Evolutionary conservation across 177 flowering plant species (phyloP).

Genomic region (Vitis hybrid): DNA sequence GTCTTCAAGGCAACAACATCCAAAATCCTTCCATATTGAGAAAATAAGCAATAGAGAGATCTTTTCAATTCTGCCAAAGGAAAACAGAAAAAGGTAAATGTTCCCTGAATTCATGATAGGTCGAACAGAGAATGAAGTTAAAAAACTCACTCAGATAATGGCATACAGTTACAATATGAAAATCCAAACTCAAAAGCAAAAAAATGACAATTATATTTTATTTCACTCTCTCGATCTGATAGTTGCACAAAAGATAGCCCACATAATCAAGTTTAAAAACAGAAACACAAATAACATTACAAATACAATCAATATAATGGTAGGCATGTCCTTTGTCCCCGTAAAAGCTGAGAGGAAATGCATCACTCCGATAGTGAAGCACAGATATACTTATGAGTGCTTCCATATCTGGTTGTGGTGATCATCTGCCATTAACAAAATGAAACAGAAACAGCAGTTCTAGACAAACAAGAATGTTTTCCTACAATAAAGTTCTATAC

Average conservation of each 20-base stretch:
- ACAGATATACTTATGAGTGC: not conserved
- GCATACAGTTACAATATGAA: not conserved
- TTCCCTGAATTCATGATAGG: not conserved
- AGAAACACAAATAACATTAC: not conserved
- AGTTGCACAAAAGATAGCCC: not conserved
- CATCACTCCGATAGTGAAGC: not conserved
- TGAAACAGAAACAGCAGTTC: not conserved
- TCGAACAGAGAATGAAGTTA: not conserved
- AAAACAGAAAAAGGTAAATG: not conserved
- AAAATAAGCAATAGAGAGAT: constrained; percentile 81
- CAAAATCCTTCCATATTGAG: constrained; percentile 89
- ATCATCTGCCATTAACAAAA: not conserved
- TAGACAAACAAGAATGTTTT: not conserved
- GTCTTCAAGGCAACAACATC: constrained; percentile 96
- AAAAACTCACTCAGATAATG: not conserved
- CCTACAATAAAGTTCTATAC: too few relatives aligned
- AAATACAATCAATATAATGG: not conserved
- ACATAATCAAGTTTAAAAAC: not conserved
- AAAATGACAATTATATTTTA: not conserved
- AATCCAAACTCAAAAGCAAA: constrained; percentile 2
- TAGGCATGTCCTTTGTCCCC: not conserved
- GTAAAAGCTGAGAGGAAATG: not conserved
- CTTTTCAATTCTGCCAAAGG: constrained; percentile 77
- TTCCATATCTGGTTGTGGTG: not conserved
- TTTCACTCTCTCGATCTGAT: not conserved